phyloP scores from a whole-genome alignment of 1,284 basidiomycete species.

The Rugiboletus extremiorientalis region DNA sequence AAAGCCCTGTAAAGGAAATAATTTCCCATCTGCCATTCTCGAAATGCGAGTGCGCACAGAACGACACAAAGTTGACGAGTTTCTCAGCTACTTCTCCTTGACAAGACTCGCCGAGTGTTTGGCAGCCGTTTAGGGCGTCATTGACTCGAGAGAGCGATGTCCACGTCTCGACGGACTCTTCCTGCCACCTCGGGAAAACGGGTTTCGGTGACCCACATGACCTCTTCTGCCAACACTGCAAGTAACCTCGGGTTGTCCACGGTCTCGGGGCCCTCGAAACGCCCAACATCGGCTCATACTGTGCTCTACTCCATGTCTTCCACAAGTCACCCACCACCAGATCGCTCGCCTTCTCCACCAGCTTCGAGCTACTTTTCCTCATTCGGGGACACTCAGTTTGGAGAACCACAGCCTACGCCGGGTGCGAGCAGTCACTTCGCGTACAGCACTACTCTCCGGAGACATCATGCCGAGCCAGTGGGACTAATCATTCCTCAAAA shows the following conservation, averaged over 20 bases:
- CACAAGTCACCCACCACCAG: slow-evolving; percentile 8
- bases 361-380: slow-evolving; percentile 75
- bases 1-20: slow-evolving; percentile 16
- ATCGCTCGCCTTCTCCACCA: slow-evolving; percentile 57
- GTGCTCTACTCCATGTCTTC: slow-evolving; percentile 14
- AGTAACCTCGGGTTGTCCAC: slow-evolving; percentile 16
- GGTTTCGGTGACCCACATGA: slow-evolving; percentile 5
- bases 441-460: slow-evolving; percentile 76
- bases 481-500: slow-evolving; percentile 30
- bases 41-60: not conserved
- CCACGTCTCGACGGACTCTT: slow-evolving; percentile 30
- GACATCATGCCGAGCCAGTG: slow-evolving; percentile 53
- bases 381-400: slow-evolving; percentile 47
- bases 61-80: not conserved
- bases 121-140: not conserved
- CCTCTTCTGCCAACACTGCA: slow-evolving; percentile 4
- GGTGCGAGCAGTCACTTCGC: slow-evolving; percentile 74
- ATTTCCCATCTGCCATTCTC: slow-evolving; percentile 13
- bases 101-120: not conserved
- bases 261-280: slow-evolving; percentile 10
- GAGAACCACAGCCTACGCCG: slow-evolving; percentile 54
- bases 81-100: not conserved
- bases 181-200: slow-evolving; percentile 22
- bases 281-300: slow-evolving; percentile 26
- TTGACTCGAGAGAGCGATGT: slow-evolving; percentile 17